Conservation (phyloP, 306 rosid species). For the Vachellia collinsii region DNA sequence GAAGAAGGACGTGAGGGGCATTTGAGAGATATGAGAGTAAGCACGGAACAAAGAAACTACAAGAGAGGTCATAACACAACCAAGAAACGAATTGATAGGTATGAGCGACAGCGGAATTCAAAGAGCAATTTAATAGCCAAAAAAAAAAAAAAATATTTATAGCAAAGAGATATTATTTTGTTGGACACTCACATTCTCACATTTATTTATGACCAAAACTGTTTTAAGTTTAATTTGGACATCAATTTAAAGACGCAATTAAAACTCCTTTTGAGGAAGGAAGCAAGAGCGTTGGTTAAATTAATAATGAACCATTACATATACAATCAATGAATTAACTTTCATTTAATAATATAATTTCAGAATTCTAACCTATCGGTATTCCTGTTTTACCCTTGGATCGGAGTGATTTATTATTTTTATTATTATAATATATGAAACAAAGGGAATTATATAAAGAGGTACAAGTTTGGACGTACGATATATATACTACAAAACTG, state of each 20-base stretch:
- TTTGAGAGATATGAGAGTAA: constrained; percentile 51
- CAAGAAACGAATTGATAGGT: constrained; percentile 8
- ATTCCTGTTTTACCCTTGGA: too few relatives aligned
- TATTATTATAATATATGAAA: too few relatives aligned
- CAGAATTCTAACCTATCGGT: too few relatives aligned
- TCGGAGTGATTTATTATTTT: too few relatives aligned
- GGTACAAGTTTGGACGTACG: too few relatives aligned
- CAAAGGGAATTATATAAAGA: too few relatives aligned
- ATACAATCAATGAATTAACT: too few relatives aligned
- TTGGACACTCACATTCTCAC: neutral
- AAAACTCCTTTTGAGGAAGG: neutral
- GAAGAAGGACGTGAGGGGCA: constrained; percentile 50
- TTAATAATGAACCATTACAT: too few relatives aligned
- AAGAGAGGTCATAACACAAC: neutral
- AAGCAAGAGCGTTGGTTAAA: too few relatives aligned
- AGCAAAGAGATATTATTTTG: neutral
- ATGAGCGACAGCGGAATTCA: neutral
- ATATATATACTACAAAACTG: neutral
- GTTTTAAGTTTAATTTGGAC: neutral
- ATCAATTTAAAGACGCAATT: neutral
- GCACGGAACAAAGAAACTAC: neutral
- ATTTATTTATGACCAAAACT: too few relatives aligned
- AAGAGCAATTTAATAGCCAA: neutral
- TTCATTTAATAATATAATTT: too few relatives aligned
- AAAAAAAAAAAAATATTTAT: neutral